Percentiles rank a stretch among this genome's conserved stretches.
Evolutionary conservation across 2,329 filamentous ascomycete species (phyloP).

Genomic region (Diplocarpon rosae): DNA sequence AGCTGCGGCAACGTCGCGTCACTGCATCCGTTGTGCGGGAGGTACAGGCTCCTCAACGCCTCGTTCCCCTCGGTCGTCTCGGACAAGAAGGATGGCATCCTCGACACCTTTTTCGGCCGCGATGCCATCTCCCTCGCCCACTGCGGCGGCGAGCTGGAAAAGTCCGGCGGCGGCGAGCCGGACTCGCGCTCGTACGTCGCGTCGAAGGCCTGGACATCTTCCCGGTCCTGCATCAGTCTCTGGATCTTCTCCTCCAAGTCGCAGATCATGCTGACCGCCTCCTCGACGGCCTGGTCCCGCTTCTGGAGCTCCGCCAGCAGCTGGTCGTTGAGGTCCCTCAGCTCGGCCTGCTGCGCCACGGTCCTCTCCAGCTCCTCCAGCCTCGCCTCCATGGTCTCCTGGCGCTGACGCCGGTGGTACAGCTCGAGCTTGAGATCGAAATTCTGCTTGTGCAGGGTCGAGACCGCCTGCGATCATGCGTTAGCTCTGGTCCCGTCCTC

Average conservation of each 20-base stretch:
- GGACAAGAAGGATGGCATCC: slow-evolving; percentile 56
- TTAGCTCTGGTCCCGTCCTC: neutral
- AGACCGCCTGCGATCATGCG: slow-evolving; percentile 40
- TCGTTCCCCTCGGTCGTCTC: slow-evolving; percentile 48
- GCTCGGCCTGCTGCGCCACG: slow-evolving; percentile 33
- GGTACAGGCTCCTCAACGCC: slow-evolving; percentile 48
- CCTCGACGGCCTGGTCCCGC: slow-evolving; percentile 58
- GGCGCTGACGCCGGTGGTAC: slow-evolving; percentile 56
- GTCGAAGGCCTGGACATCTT: slow-evolving; percentile 42
- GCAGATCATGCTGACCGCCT: slow-evolving; percentile 61
- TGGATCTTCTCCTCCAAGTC: slow-evolving; percentile 49
- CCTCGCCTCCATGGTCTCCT: slow-evolving; percentile 46
- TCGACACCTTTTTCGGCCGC: slow-evolving; percentile 29
- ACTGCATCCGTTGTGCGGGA: slow-evolving; percentile 32
- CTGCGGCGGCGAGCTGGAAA: slow-evolving; percentile 20
- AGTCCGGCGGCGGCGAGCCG: slow-evolving; percentile 13
- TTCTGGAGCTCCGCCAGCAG: slow-evolving; percentile 52
- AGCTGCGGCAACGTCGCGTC: slow-evolving; percentile 39
- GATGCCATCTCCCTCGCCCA: slow-evolving; percentile 6
- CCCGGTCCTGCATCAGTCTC: slow-evolving; percentile 40
- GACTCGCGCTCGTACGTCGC: slow-evolving; percentile 21
- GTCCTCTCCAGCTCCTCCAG: slow-evolving; percentile 40
- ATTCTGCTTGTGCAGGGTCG: slow-evolving; percentile 62
- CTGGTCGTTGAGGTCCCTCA: slow-evolving; percentile 46
- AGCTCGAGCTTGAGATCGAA: slow-evolving; percentile 67